Evolutionary conservation across 1,284 basidiomycete species (phyloP).

Genomic region (Takashimella koratensis): DNA sequence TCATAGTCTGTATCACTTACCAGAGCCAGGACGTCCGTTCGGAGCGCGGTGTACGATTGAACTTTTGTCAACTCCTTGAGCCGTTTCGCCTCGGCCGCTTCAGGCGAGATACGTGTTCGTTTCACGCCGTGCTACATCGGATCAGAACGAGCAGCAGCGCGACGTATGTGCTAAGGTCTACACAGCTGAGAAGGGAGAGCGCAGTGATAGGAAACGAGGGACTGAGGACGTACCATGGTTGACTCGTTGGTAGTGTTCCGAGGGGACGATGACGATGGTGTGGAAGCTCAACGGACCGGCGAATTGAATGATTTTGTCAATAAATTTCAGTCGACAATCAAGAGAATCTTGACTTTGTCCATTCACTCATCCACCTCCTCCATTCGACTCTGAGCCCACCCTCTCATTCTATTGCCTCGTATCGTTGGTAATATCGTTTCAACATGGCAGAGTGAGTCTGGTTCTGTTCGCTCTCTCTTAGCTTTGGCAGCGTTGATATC

Average conservation of each 20-base stretch:
- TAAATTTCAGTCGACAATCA: background rate
- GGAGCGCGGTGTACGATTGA: constrained; percentile 66
- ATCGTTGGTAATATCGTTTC: too few relatives aligned
- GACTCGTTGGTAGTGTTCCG: background rate
- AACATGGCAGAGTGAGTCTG: constrained; percentile 30
- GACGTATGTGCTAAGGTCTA: too few relatives aligned
- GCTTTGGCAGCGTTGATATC: too few relatives aligned
- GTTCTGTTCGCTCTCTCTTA: background rate
- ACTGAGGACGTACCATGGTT: background rate
- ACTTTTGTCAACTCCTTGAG: constrained; percentile 70
- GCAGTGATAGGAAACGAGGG: background rate
- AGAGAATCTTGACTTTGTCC: too few relatives aligned
- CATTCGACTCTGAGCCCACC: too few relatives aligned
- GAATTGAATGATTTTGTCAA: background rate
- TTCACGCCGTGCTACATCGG: constrained; percentile 85
- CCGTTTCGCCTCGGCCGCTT: constrained; percentile 63
- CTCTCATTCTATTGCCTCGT: too few relatives aligned
- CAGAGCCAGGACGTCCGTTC: constrained; percentile 61
- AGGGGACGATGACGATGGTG: background rate
- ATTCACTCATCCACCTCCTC: too few relatives aligned
- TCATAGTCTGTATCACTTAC: too few relatives aligned
- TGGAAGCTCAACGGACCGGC: background rate
- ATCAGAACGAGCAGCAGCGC: too few relatives aligned
- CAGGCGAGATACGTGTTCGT: constrained; percentile 61
- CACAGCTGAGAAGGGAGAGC: background rate